Percentiles rank a stretch among this genome's conserved stretches.
Evolutionary conservation across 2,329 filamentous ascomycete species (phyloP).

Genomic region (Sporothrix pallida): DNA sequence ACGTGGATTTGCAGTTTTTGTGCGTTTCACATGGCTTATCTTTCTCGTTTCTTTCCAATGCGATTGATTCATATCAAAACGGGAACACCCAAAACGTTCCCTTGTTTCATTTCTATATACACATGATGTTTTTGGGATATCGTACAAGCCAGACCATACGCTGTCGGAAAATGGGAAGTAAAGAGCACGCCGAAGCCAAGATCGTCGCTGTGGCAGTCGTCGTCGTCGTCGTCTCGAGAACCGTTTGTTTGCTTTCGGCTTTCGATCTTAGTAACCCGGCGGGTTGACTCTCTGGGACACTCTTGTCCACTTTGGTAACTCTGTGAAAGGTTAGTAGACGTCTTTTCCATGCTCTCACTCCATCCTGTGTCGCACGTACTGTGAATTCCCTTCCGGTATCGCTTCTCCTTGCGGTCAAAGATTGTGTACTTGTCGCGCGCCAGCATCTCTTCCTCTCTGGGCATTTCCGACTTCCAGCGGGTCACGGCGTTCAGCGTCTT

Average conservation of each 20-base stretch:
- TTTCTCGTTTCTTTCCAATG: background rate
- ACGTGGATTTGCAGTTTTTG: background rate
- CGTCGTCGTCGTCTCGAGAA: conserved; percentile 4
- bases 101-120: conserved; percentile 28
- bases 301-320: conserved; percentile 91
- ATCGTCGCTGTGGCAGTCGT: background rate
- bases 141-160: conserved; percentile 32
- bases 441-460: conserved; percentile 92
- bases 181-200: background rate
- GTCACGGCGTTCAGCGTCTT: conserved; percentile 78
- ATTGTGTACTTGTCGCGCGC: conserved; percentile 97
- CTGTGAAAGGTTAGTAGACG: conserved; percentile 50
- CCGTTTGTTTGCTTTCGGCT: background rate
- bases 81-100: conserved; percentile 6
- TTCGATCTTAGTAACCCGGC: conserved; percentile 75
- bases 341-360: background rate
- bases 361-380: conserved; percentile 64
- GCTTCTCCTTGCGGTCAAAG: conserved; percentile 95
- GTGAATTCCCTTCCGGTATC: conserved; percentile 95
- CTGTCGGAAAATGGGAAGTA: background rate
- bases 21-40: too few relatives aligned
- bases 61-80: background rate
- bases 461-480: conserved; percentile 95
- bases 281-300: conserved; percentile 93
- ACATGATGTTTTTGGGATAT: conserved; percentile 29